These are phyloP conservation scores for Thielaviopsis euricoi DNA, from an alignment of 2,329 filamentous ascomycete genomes.

Conservation along the genomic window DNA sequence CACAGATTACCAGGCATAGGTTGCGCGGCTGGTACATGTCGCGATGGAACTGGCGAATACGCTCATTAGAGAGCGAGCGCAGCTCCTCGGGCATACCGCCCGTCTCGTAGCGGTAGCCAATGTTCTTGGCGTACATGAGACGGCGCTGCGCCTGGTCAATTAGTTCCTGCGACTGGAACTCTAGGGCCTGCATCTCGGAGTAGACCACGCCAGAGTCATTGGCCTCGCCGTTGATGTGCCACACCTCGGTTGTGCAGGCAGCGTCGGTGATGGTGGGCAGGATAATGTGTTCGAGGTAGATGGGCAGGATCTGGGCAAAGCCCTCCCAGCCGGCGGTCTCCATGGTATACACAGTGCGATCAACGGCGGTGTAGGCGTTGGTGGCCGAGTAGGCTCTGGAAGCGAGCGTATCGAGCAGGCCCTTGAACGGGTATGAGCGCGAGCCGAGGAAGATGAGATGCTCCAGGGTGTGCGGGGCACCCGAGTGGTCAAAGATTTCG, in stretches of 20 bases:
- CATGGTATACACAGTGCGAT: slow-evolving; percentile 91
- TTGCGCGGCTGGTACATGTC: slow-evolving; percentile 99
- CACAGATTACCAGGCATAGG: slow-evolving; percentile 78
- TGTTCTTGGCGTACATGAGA: slow-evolving; percentile 70
- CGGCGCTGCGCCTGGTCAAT: slow-evolving; percentile 74
- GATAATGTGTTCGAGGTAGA: slow-evolving; percentile 90
- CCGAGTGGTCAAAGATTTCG: slow-evolving; percentile 94
- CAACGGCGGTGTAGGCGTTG: slow-evolving; percentile 93
- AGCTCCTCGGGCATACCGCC: slow-evolving; percentile 91
- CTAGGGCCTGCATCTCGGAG: slow-evolving; percentile 94
- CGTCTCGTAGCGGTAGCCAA: slow-evolving; percentile 95
- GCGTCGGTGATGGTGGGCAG: slow-evolving; percentile 84
- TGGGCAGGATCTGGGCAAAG: slow-evolving; percentile 82
- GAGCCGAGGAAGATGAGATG: slow-evolving; percentile 82
- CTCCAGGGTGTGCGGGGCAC: slow-evolving; percentile 75
- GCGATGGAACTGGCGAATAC: slow-evolving; percentile 85
- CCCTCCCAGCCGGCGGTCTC: slow-evolving; percentile 95
- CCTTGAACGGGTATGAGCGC: slow-evolving; percentile 85
- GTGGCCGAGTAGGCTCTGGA: slow-evolving; percentile 85
- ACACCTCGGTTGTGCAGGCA: slow-evolving; percentile 86
- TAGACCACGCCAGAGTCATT: slow-evolving; percentile 96
- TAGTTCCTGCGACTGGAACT: slow-evolving; percentile 69
- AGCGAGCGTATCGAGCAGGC: slow-evolving; percentile 83
- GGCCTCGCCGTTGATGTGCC: slow-evolving; percentile 84
- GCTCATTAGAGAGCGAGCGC: slow-evolving; percentile 67